Evolutionary conservation across 208 protist genomes (phyloP).

Genomic region (Acanthamoeba lenticulata): DNA sequence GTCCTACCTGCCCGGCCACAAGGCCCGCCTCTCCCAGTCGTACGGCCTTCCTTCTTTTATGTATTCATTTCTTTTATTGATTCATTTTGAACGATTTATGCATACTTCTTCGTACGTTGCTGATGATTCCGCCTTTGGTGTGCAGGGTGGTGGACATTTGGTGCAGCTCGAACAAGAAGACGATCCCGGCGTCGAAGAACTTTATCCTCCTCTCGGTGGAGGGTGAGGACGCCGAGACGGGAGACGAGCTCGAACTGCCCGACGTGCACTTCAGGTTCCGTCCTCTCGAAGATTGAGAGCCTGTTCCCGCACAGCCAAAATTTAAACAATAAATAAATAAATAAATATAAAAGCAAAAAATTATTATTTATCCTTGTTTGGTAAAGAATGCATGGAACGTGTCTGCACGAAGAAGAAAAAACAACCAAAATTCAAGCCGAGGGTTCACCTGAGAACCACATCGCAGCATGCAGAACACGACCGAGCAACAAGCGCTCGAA

Average conservation of each 20-base stretch:
- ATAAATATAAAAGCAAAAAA: too few species aligned
- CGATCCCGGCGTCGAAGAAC: background rate
- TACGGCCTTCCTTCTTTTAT: background rate
- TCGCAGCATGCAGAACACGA: too few species aligned
- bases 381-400: too few species aligned
- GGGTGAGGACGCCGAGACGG: background rate
- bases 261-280: constrained; percentile 21
- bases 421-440: too few species aligned
- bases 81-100: background rate
- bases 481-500: background rate
- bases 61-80: background rate
- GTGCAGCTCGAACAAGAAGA: background rate
- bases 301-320: too few species aligned
- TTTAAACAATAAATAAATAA: too few species aligned
- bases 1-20: constrained; percentile 1
- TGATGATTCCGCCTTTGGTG: too few species aligned
- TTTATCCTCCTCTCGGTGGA: constrained; percentile 9
- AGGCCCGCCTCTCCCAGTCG: background rate
- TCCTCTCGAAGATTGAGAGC: too few species aligned
- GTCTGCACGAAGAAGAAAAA: too few species aligned
- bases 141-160: background rate
- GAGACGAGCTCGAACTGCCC: background rate
- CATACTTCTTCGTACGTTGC: background rate
- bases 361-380: too few species aligned
- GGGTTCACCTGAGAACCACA: too few species aligned